phyloP scores from a whole-genome alignment of 2,329 filamentous ascomycete species.

The Penicillium hesseltinei region DNA sequence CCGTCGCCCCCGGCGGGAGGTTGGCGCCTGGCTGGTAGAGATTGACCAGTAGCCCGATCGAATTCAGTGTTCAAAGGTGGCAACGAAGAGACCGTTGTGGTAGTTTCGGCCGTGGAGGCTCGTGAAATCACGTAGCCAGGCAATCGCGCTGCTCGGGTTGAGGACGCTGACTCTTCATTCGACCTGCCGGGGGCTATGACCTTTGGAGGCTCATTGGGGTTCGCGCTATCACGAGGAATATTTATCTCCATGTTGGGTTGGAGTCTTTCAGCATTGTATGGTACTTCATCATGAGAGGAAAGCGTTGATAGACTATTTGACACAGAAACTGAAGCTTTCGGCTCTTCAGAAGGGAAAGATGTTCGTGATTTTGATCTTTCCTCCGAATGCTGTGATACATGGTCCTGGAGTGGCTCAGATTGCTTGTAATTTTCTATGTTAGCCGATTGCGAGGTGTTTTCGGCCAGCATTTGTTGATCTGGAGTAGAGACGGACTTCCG shows the following conservation, averaged over 20 bases:
- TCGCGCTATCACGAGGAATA: constrained; percentile 30
- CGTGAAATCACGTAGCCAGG: constrained; percentile 45
- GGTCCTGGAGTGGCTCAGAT: constrained; percentile 26
- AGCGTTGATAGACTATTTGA: constrained; percentile 33
- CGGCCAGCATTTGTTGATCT: constrained; percentile 30
- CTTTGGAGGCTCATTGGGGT: constrained; percentile 29
- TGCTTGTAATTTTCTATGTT: constrained; percentile 26
- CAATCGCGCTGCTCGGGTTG: constrained; percentile 47
- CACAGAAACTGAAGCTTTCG: constrained; percentile 26
- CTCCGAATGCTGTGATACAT: constrained; percentile 30
- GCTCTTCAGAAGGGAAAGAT: constrained; percentile 31
- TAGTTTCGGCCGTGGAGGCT: constrained; percentile 43
- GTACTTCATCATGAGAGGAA: constrained; percentile 25
- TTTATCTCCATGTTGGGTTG: constrained; percentile 30
- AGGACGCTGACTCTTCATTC: constrained; percentile 35
- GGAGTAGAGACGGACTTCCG: constrained; percentile 21
- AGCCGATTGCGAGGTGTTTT: constrained; percentile 28
- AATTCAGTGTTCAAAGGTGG: constrained; percentile 32
- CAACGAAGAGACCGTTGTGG: constrained; percentile 44
- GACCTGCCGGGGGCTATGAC: constrained; percentile 23
- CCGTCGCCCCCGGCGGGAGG: constrained; percentile 23
- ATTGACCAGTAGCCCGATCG: constrained; percentile 18
- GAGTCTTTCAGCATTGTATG: constrained; percentile 30
- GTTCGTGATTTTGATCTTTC: constrained; percentile 31
- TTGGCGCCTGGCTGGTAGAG: constrained; percentile 21